Conservation (phyloP, 2,329 filamentous ascomycete species). For the Lachnellula cervina region DNA sequence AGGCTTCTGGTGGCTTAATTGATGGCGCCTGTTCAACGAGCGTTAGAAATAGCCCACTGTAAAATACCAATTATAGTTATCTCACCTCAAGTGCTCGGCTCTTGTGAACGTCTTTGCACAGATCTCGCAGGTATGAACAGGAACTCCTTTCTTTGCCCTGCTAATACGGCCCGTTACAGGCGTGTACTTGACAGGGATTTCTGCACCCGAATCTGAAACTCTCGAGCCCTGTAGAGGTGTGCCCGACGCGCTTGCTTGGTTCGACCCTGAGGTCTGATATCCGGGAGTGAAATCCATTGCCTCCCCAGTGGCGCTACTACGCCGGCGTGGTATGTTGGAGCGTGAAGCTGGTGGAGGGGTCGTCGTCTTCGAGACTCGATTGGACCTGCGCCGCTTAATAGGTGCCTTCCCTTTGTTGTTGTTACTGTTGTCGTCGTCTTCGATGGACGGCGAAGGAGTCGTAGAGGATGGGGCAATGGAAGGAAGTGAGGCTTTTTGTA, state of each 20-base stretch:
- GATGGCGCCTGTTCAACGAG: slow-evolving; percentile 46
- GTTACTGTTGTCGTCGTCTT: slow-evolving; percentile 9
- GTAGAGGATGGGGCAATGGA: slow-evolving; percentile 19
- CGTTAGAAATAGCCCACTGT: neutral
- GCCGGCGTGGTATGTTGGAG: slow-evolving; percentile 17
- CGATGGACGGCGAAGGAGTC: slow-evolving; percentile 19
- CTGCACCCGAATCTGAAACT: slow-evolving; percentile 21
- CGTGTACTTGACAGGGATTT: slow-evolving; percentile 32
- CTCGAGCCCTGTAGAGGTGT: slow-evolving; percentile 24
- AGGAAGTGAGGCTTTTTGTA: slow-evolving; percentile 24
- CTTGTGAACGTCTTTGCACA: slow-evolving; percentile 51
- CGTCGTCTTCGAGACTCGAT: slow-evolving; percentile 21
- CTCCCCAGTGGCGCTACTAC: slow-evolving; percentile 23
- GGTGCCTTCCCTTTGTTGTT: slow-evolving; percentile 20
- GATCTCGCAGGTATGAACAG: slow-evolving; percentile 31
- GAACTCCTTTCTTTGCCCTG: slow-evolving; percentile 33
- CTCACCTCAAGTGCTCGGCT: slow-evolving; percentile 57
- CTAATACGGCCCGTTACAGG: slow-evolving; percentile 33
- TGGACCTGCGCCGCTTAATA: slow-evolving; percentile 26
- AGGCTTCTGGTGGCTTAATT: slow-evolving; percentile 54
- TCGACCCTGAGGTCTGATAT: slow-evolving; percentile 21
- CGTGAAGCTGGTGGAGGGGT: slow-evolving; percentile 15
- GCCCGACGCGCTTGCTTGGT: slow-evolving; percentile 20
- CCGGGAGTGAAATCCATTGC: slow-evolving; percentile 23
- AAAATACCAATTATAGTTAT: neutral